phyloP scores from a whole-genome alignment of 2,329 filamentous ascomycete genomes.

The Pestalotiopsis sp. region DNA sequence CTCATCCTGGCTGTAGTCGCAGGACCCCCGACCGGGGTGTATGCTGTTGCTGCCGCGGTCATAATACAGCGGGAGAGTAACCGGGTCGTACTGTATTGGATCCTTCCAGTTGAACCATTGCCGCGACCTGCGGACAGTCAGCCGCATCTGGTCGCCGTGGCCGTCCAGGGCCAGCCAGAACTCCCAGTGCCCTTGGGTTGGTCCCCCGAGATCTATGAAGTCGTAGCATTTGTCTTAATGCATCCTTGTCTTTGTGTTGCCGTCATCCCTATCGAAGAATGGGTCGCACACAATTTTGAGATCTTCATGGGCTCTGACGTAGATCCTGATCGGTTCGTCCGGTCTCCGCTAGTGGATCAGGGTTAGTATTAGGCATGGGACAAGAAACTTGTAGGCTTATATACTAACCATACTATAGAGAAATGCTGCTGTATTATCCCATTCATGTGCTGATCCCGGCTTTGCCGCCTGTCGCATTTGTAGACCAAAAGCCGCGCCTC shows the following conservation, averaged over 20 bases:
- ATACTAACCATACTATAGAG: slow-evolving; percentile 12
- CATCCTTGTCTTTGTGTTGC: background rate
- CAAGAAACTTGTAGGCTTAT: background rate
- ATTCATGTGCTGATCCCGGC: slow-evolving; percentile 7
- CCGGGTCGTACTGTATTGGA: background rate
- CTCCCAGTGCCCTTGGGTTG: slow-evolving; percentile 9
- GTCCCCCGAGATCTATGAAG: slow-evolving; percentile 12
- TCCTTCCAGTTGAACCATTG: background rate
- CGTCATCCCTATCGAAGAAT: slow-evolving; percentile 13
- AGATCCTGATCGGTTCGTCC: background rate
- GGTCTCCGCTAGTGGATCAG: background rate
- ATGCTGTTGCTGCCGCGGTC: slow-evolving; percentile 16
- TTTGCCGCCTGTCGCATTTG: slow-evolving; percentile 11
- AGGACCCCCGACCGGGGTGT: slow-evolving; percentile 2
- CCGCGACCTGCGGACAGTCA: slow-evolving; percentile 6
- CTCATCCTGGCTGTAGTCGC: slow-evolving; percentile 33
- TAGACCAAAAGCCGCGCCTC: slow-evolving; percentile 15
- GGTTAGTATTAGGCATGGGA: background rate
- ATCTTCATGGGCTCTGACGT: slow-evolving; percentile 5
- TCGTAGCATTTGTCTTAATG: slow-evolving; percentile 15
- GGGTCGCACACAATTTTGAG: slow-evolving; percentile 17
- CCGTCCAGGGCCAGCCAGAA: slow-evolving; percentile 11
- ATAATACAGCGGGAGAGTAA: slow-evolving; percentile 10
- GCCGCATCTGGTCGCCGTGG: slow-evolving; percentile 2
- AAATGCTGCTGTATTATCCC: slow-evolving; percentile 11